Base-by-base conservation (phyloP, 495 filamentous ascomycete species). In the Lepraria neglecta region DNA sequence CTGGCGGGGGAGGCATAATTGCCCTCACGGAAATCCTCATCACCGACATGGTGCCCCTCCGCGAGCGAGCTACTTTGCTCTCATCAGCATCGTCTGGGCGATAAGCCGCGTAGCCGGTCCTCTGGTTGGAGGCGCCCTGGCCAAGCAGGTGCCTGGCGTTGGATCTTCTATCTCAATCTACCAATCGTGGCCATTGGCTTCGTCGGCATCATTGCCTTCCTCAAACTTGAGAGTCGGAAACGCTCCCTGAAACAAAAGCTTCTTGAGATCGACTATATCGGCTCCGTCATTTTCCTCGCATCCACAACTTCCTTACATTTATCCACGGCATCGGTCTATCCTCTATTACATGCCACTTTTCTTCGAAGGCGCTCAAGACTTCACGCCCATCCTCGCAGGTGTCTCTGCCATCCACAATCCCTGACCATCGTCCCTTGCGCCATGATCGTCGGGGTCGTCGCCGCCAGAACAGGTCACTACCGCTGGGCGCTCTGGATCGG, bases 271-370 rank as follows among this genome's bases (percentile, higher is more conserved):
- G 81, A 85, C 66, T 81, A 78, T 76, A n/a, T 77, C 28, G 82
- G 82, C 0, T 67, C 69, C 27, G 54, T 75, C 4, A 10, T 82
- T 19, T 83, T 85, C 65, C 70, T 81, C 14, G 73, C 68, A 21
- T 69, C 73, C 0, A 67, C 69, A 0, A 75, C 58, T 46, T 78
- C 21, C 74, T 70, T 4, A 80, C 77, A 3, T 65, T 81, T 15
- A 69, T 84, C 50, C 80, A 84, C 62, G 84, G 75, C 53, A 59
- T 76, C 56, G 73, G 80, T 76, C 53, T 58, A 66, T 84, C 1
- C 65, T 91, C 0, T 85, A 88, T 64, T 85, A 80, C 55, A 71
- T 86, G 30, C 77, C 85, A 0, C 74, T 90, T 28, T 90, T 84
- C 68, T 84, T 84, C 65, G 72, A 82, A 51, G 77, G 80, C 6